Evolutionary conservation across 1,139 yeast genomes (phyloP), one percentile per base, ranked within the genome.

Genomic region (Protomyces gravidus): DNA sequence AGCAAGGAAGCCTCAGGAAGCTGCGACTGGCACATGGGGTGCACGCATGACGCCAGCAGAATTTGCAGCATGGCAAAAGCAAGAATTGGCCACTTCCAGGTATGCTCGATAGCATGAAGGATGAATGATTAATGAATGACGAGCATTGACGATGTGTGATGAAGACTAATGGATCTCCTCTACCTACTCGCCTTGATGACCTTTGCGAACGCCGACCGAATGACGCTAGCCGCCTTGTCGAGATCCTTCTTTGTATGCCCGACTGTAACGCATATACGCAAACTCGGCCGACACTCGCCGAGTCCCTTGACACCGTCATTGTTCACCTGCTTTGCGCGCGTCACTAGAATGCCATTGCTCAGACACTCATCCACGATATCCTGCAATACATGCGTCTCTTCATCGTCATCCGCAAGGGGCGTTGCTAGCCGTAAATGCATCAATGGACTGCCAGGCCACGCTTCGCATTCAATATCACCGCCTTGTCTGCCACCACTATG

Each of bases 251-350:
- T 69, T 1, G 79, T 70, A 62, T 84, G 78, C 2, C 81, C 84
- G 39, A 78, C 76, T 67, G 81, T 85, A 55, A 86, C 72, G 65
- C 80, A 77, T 13, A 89, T 69, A 66, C 84, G 78, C 67, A 90
- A 76, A 65, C 86, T 85, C 28, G 94, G 96, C 55, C 81, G 79
- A 48, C 87, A 77, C 2, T 95, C 94, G 64, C 87, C 78, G 61
- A 83, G 74, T 69, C 90, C 97, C 68, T 85, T 95, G 65, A 81
- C 84, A 61, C 84, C 76, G 17, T 89, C 78, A 63, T 82, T 78
- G 63, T 85, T 84, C 15, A 87, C 78, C 69, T 95, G 82, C 78
- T 80, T 49, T 19, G 57, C 58, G n/a, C 51, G 30, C n/a, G 51
- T 53, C 32, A 53, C 15, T 23, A 50, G 47, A 32, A 88, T 78